Percentiles rank a stretch among this genome's conserved stretches.
Conservation (phyloP, 2,329 filamentous ascomycete genomes). For the Uncinocarpus reesii region DNA sequence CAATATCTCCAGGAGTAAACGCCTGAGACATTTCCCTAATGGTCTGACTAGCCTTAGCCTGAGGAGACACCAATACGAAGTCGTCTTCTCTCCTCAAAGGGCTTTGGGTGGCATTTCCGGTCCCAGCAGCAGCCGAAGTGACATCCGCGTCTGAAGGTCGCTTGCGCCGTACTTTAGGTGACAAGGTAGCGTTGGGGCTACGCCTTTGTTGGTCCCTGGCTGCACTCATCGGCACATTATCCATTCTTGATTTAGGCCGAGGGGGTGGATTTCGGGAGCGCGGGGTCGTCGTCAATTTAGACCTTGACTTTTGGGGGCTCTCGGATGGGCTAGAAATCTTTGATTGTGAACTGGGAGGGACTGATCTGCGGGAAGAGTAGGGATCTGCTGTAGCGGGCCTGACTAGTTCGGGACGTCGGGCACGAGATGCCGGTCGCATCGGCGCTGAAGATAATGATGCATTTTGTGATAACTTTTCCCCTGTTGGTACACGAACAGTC, state of each 20-base stretch:
- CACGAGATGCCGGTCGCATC: slow-evolving; percentile 39
- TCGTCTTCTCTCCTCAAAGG: slow-evolving; percentile 9
- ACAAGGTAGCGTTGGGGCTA: slow-evolving; percentile 24
- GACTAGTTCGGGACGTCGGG: slow-evolving; percentile 30
- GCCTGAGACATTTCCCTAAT: background rate
- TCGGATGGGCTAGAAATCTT: slow-evolving; percentile 24
- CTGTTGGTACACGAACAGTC: slow-evolving; percentile 29
- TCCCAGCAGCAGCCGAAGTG: background rate
- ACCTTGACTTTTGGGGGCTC: slow-evolving; percentile 19
- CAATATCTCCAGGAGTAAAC: background rate
- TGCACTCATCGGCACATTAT: slow-evolving; percentile 23
- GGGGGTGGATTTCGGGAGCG: slow-evolving; percentile 25
- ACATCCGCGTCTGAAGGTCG: slow-evolving; percentile 2
- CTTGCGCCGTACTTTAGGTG: slow-evolving; percentile 20
- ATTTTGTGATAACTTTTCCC: slow-evolving; percentile 24
- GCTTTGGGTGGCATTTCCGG: background rate
- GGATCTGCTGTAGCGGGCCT: slow-evolving; percentile 47
- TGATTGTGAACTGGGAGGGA: slow-evolving; percentile 16
- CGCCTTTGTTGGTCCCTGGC: slow-evolving; percentile 27
- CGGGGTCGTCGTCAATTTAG: slow-evolving; percentile 25
- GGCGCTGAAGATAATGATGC: slow-evolving; percentile 47
- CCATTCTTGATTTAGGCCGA: slow-evolving; percentile 27
- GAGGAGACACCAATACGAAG: background rate
- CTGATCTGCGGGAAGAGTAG: slow-evolving; percentile 32
- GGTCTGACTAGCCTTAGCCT: background rate